These are phyloP conservation scores for Aurantiochytrium sp. DNA, from an alignment of 108 stramenopile species.

Conservation along the genomic window DNA sequence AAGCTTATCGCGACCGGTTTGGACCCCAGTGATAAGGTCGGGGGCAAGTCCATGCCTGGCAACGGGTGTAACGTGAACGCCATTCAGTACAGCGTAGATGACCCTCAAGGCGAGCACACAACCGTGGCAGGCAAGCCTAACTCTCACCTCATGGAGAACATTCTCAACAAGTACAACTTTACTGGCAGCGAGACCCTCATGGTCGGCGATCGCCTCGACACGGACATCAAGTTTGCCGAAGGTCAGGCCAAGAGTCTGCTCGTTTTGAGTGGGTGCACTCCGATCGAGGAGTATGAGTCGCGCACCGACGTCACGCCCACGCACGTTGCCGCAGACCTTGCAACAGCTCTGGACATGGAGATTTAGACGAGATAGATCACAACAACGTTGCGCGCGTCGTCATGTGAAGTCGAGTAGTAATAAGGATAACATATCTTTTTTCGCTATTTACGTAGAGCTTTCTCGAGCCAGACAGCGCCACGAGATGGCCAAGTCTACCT, in stretches of 20 bases:
- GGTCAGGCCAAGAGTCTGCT: constrained; percentile 55
- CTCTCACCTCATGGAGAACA: constrained; percentile 43
- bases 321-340: background rate
- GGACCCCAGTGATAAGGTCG: constrained; percentile 68
- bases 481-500: no score
- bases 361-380: background rate
- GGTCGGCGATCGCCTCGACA: constrained; percentile 81
- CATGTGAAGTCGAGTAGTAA: no score
- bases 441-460: no score
- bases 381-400: no score
- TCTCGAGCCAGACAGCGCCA: no score
- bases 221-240: constrained; percentile 68
- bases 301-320: background rate
- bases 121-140: constrained; percentile 68
- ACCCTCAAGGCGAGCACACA: constrained; percentile 18
- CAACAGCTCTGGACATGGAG: background rate
- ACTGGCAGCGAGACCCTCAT: constrained; percentile 54
- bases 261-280: constrained; percentile 69
- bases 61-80: constrained; percentile 63
- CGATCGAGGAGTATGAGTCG: constrained; percentile 23
- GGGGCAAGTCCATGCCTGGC: constrained; percentile 57
- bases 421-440: no score
- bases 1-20: constrained; percentile 67
- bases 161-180: constrained; percentile 23
- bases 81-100: constrained; percentile 53